Evolutionary conservation across 2,329 filamentous ascomycete genomes (phyloP), one percentile per base, ranked within the genome.

Genomic region (Chrysoporthe puriensis): DNA sequence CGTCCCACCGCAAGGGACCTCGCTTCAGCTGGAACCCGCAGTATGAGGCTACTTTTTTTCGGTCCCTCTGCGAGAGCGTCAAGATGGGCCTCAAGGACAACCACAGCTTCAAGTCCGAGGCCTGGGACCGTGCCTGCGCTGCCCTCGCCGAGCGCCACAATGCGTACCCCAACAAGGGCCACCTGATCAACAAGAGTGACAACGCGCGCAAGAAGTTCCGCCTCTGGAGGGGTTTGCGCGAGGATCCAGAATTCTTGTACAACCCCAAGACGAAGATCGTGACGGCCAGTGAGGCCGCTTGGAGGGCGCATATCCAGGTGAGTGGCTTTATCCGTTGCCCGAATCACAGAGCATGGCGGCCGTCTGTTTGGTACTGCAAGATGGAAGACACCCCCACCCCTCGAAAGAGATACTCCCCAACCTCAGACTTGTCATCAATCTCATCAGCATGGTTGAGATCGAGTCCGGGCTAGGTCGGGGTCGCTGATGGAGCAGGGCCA

Each of bases 151-250:
- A 85, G 42, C 82, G 81, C 64, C 86, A 88, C 72, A 80, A 80
- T 73, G 85, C 86, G 58, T 86, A 82, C 70, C 85, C 86, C n/a
- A 83, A 86, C 70, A 88, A 88, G 77, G 84, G 82, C 72, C 86
- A 88, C 65, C 82, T 88, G 46, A 87, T 88, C 76, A 88, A 88
- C 79, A 88, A 88, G 78, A 86, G 85, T 71, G 86, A 88, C 77
- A 88, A 88, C 75, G 86, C 86, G 68, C 82, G 86, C 62, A 88
- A 88, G 76, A 85, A 86, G 73, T 88, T 88, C 70, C 84, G 86
- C n/a, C 78, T 88, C 63, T 88, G 86, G 86, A 78, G 86, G 21
- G 85, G 86, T 32, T 76, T 88, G 71, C 79, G 86, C 34, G 86
- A 88, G 73, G 82, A 88, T 67, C 82, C 84, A 2, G 84, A 86